A percentile compares a stretch with the other conserved stretches of the same genome.
These are phyloP conservation scores for Filobasidium uniguttulatum DNA, from an alignment of 1,284 basidiomycete species.

Conservation along the genomic window DNA sequence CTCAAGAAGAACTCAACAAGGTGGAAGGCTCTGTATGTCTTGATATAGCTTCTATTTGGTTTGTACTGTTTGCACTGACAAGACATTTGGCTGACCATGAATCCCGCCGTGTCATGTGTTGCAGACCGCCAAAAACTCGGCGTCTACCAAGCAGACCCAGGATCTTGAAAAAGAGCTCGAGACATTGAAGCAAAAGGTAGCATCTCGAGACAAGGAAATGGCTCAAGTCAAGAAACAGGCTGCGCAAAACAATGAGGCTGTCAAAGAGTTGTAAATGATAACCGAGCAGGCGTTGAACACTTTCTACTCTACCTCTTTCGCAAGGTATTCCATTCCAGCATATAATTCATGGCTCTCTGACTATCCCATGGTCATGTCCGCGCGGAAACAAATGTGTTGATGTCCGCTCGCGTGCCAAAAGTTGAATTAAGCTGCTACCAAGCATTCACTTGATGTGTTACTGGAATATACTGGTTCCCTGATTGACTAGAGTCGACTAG, in stretches of 20 bases:
- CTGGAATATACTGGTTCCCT: not conserved
- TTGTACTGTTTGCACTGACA: too few relatives aligned
- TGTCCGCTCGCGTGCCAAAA: not conserved
- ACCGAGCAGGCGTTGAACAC: too few relatives aligned
- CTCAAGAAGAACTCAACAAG: slow-evolving; percentile 72
- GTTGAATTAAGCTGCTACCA: too few relatives aligned
- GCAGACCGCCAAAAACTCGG: slow-evolving; percentile 2
- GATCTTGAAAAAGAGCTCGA: not conserved
- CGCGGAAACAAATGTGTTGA: not conserved
- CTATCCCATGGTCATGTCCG: too few relatives aligned
- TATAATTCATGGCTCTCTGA: too few relatives aligned
- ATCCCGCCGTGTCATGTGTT: not conserved
- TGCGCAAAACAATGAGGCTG: not conserved
- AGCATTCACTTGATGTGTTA: not conserved
- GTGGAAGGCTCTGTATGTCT: slow-evolving; percentile 30
- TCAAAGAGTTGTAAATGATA: not conserved
- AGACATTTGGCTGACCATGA: too few relatives aligned
- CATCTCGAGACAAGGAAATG: not conserved
- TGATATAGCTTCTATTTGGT: too few relatives aligned
- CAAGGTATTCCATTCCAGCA: too few relatives aligned
- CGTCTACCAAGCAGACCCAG: not conserved
- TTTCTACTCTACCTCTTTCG: too few relatives aligned
- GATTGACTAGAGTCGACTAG: not conserved
- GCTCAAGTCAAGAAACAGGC: slow-evolving; percentile 1
- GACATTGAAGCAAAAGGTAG: not conserved